Evolutionary conservation across 257 asterid species (phyloP).

Genomic region (Capsicum chinense): DNA sequence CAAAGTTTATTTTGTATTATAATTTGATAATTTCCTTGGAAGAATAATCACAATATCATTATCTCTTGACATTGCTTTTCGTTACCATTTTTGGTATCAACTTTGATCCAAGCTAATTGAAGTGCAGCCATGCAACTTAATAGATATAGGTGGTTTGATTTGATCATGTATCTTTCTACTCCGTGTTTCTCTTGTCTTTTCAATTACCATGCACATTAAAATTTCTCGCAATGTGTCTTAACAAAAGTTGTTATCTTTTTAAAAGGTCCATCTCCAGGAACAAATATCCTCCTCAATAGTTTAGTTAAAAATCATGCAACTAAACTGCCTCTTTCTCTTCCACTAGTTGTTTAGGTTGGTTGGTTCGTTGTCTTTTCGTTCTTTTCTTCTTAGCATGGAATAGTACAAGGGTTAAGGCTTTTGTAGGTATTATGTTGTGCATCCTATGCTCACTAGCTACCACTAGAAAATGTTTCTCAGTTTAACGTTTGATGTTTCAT

Average conservation of each 20-base stretch:
- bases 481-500: neutral
- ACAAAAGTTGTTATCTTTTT: constrained; percentile 49
- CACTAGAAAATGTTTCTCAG: neutral
- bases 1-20: too few species aligned
- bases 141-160: neutral
- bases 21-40: neutral
- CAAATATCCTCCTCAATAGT: constrained; percentile 81
- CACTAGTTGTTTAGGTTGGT: constrained; percentile 71
- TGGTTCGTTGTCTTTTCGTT: too few species aligned
- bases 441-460: neutral
- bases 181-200: neutral
- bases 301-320: constrained; percentile 71
- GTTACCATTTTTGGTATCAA: neutral
- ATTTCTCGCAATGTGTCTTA: neutral
- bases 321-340: constrained; percentile 64
- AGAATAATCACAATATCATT: neutral
- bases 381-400: constrained; percentile 5
- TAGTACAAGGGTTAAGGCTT: neutral
- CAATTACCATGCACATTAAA: neutral
- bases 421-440: neutral
- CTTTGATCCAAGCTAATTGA: neutral
- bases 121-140: neutral
- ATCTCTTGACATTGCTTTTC: neutral
- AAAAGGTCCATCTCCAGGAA: constrained; percentile 54
- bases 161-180: neutral